Percentiles rank a stretch among this genome's conserved stretches.
phyloP scores from a whole-genome alignment of 257 asterid species.

The Orobanche coerulescens region DNA sequence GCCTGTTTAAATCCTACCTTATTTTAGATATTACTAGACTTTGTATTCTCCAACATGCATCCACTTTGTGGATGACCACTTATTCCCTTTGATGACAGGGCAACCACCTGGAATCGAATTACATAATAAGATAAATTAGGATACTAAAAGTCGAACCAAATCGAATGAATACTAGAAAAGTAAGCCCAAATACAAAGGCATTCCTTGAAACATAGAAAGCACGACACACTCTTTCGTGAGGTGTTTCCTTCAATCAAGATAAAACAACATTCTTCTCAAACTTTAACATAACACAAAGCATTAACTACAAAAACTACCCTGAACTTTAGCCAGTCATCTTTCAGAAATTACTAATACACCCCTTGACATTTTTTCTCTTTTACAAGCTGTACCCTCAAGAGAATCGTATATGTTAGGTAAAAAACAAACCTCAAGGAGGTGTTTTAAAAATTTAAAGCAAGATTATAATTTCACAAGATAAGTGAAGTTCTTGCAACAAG shows the following conservation, averaged over 20 bases:
- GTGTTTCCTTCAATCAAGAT: background rate
- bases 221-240: no score
- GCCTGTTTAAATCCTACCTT: constrained; percentile 17
- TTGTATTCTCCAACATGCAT: constrained; percentile 46
- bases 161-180: background rate
- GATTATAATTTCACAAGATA: no score
- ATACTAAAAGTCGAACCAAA: background rate
- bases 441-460: no score
- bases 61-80: constrained; percentile 64
- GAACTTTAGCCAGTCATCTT: no score
- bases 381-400: no score
- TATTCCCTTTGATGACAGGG: constrained; percentile 51
- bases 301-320: no score
- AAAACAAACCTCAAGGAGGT: no score
- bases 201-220: no score
- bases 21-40: constrained; percentile 19
- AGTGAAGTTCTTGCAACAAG: no score
- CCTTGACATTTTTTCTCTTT: no score
- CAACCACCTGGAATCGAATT: constrained; percentile 45
- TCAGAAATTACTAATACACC: no score
- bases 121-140: background rate
- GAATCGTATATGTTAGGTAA: no score
- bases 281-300: background rate
- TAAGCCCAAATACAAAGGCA: background rate
- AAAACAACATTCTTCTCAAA: background rate